Evolutionary conservation across 495 filamentous ascomycete genomes (phyloP).

Genomic region (Poronia punctata): DNA sequence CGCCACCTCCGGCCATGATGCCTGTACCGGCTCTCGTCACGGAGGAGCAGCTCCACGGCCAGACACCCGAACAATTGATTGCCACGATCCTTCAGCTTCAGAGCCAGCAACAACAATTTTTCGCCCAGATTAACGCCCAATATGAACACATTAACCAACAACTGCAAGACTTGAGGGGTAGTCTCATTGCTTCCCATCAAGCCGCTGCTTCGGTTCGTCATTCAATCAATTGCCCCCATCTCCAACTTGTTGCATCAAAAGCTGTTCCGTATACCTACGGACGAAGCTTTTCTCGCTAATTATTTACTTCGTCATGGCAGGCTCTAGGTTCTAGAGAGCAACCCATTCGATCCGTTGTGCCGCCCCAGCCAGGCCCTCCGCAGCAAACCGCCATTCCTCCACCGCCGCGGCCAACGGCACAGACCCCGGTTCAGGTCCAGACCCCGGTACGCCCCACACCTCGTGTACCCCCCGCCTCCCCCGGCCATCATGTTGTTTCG

Average conservation of each 20-base stretch:
- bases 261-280: neutral
- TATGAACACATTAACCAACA: slow-evolving; percentile 26
- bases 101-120: slow-evolving; percentile 26
- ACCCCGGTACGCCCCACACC: slow-evolving; percentile 20
- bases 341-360: slow-evolving; percentile 16
- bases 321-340: slow-evolving; percentile 19
- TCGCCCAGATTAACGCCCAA: slow-evolving; percentile 25
- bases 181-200: slow-evolving; percentile 25
- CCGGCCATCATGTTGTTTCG: slow-evolving; percentile 10
- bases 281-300: slow-evolving; percentile 6
- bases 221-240: neutral
- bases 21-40: slow-evolving; percentile 16
- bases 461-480: slow-evolving; percentile 18
- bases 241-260: too few species aligned
- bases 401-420: slow-evolving; percentile 18
- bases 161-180: slow-evolving; percentile 22
- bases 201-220: slow-evolving; percentile 22
- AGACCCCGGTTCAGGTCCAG: slow-evolving; percentile 16
- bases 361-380: slow-evolving; percentile 20
- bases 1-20: slow-evolving; percentile 22
- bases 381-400: slow-evolving; percentile 18
- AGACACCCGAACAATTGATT: slow-evolving; percentile 26
- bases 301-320: slow-evolving; percentile 11
- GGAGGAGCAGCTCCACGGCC: slow-evolving; percentile 25
- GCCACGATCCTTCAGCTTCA: slow-evolving; percentile 27